Evolutionary conservation across 2,329 filamentous ascomycete genomes (phyloP).

Genomic region (Raffaelea ambrosiae): DNA sequence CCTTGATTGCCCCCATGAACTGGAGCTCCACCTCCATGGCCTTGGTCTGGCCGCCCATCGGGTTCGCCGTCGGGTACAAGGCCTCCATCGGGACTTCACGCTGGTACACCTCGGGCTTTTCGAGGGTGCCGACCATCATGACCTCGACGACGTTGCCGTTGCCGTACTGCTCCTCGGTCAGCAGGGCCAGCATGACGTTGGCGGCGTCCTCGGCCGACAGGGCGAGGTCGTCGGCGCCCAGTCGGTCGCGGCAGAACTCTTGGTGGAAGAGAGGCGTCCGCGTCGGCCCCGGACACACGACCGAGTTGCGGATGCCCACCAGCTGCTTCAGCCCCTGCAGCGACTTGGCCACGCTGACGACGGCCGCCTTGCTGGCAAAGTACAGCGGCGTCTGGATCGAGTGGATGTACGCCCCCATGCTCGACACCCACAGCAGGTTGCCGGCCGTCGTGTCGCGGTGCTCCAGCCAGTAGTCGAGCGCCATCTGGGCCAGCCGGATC

Average conservation of each 20-base stretch:
- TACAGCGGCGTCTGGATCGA: conserved; percentile 21
- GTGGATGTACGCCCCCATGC: conserved; percentile 21
- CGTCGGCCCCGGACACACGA: conserved; percentile 13
- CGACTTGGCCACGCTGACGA: conserved; percentile 15
- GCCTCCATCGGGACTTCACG: conserved; percentile 9
- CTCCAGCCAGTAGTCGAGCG: conserved; percentile 21
- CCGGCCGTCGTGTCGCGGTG: conserved; percentile 12
- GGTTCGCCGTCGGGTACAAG: conserved; percentile 1
- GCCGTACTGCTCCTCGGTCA: conserved; percentile 8
- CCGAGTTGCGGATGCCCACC: conserved; percentile 11
- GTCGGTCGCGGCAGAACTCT: conserved; percentile 8
- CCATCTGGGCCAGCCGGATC: conserved; percentile 19
- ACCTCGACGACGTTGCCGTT: conserved; percentile 14
- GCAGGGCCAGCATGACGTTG: conserved; percentile 7
- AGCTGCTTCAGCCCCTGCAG: conserved; percentile 7
- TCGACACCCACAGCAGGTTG: conserved; percentile 19
- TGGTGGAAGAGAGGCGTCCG: too few species aligned
- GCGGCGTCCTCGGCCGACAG: conserved; percentile 5
- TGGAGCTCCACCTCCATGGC: too few species aligned
- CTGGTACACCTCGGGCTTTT: conserved; percentile 6
- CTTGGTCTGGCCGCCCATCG: too few species aligned
- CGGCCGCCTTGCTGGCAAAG: conserved; percentile 19
- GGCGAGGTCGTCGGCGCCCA: conserved; percentile 7
- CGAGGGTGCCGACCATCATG: conserved; percentile 4
- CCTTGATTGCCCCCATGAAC: too few species aligned